Base-by-base conservation (phyloP, 768 basidiomycete genomes). In the Terana coerulea region DNA sequence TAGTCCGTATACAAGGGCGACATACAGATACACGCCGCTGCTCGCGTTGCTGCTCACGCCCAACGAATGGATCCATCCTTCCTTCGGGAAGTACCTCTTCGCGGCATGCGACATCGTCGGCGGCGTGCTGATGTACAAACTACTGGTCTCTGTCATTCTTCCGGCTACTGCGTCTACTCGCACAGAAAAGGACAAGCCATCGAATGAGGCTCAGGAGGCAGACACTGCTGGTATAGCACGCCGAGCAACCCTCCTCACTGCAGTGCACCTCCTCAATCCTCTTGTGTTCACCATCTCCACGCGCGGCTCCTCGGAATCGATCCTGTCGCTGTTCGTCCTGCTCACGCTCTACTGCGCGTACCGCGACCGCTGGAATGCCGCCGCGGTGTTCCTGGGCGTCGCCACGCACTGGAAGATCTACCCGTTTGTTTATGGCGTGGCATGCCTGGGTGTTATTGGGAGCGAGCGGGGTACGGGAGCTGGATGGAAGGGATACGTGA, bases 391-490 rank as follows among this genome's bases (percentile, higher is more conserved):
- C 49, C 74, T 95, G 19, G 97, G 93, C 1, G 59, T 93, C 34
- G 85, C 89, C 55, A 84, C 92, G 0, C 94, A 98, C 61, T 95
- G 93, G 91, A 99, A 99, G 70, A 91, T 99, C 50, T 98, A 97
- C 63, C 97, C 97, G 0, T 74, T 95, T 57, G 81, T 99, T 50
- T 98, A 98, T 64, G 90, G 87, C 0, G 77, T 86, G n/a, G 79
- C 83, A 31, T 84, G 91, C 54, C 69, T 93, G 49, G 79, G 81
- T 0, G 73, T 78, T 36, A 68, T 87, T 42, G 67, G 67, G 4
- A 34, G 52, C 9, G 59, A 58, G 33, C 45, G 42, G 3, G 51
- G 41, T 3, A 67, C 61, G 22, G 43, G 53, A 2, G 51, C 37
- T 17, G 47, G 46, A n/a, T 52, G 22, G 50, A 58, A 56, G 46